phyloP scores from a whole-genome alignment of 2,329 filamentous ascomycete genomes.

The Harringtonia lauricola region DNA sequence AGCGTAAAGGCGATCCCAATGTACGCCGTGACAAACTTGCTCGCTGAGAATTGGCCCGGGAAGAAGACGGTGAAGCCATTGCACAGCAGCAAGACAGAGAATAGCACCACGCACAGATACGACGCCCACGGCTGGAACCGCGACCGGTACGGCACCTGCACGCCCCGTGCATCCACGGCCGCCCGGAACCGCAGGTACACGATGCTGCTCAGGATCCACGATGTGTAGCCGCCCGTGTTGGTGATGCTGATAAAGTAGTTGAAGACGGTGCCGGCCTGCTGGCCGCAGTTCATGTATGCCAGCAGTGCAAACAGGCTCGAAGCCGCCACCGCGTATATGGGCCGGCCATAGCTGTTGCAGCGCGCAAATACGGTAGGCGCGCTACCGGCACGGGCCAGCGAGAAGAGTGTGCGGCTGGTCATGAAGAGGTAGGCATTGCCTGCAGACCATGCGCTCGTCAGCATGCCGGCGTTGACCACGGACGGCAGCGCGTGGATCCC shows the following conservation, averaged over 20 bases:
- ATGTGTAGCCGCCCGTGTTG: conserved; percentile 58
- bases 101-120: conserved; percentile 53
- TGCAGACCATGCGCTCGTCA: conserved; percentile 60
- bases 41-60: conserved; percentile 21
- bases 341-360: conserved; percentile 39
- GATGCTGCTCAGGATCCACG: conserved; percentile 55
- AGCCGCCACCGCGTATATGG: conserved; percentile 47
- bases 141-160: conserved; percentile 48
- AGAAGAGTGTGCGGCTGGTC: conserved; percentile 47
- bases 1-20: conserved; percentile 19
- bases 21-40: conserved; percentile 23
- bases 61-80: conserved; percentile 19
- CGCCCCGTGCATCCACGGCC: conserved; percentile 52
- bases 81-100: conserved; percentile 19
- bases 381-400: conserved; percentile 45
- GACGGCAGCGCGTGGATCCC: conserved; percentile 56
- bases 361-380: conserved; percentile 44
- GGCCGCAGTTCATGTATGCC: conserved; percentile 35
- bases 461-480: conserved; percentile 65
- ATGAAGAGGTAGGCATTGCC: conserved; percentile 54
- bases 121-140: conserved; percentile 58
- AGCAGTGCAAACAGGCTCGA: conserved; percentile 34
- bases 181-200: conserved; percentile 60
- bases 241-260: conserved; percentile 32
- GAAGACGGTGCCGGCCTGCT: conserved; percentile 14